These are phyloP conservation scores for Acmispon strigosus DNA, from an alignment of 306 rosid genomes.

Conservation along the genomic window DNA sequence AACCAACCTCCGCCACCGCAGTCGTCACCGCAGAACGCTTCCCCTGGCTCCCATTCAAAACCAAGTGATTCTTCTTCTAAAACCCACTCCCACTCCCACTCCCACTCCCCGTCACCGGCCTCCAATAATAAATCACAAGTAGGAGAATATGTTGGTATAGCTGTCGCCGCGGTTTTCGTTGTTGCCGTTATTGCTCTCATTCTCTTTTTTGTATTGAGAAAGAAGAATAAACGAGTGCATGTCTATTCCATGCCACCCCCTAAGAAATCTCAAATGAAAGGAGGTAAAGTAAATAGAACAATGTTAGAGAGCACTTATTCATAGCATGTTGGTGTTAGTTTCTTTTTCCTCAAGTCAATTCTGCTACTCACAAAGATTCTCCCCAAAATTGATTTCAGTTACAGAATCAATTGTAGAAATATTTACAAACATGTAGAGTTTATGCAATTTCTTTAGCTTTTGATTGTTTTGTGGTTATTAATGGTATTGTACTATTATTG, in stretches of 20 bases:
- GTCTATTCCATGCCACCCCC: conserved; percentile 18
- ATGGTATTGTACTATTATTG: not conserved
- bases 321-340: too few relatives aligned
- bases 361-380: too few relatives aligned
- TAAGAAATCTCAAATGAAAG: conserved; percentile 19
- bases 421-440: too few relatives aligned
- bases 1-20: not conserved
- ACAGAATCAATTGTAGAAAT: too few relatives aligned
- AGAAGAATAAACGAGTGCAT: conserved; percentile 26
- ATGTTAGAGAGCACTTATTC: too few relatives aligned
- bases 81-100: not conserved
- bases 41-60: not conserved
- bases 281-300: conserved; percentile 30
- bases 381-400: too few relatives aligned
- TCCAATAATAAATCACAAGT: not conserved
- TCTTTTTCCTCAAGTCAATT: too few relatives aligned
- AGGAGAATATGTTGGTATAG: conserved; percentile 30
- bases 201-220: conserved; percentile 12
- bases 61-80: not conserved
- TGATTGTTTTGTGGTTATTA: too few relatives aligned
- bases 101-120: conserved; percentile 4
- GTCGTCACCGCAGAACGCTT: not conserved
- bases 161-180: conserved; percentile 39
- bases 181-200: conserved; percentile 35
- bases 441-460: too few relatives aligned